Evolutionary conservation across 345 rosid genomes (phyloP), one percentile per base, ranked within the genome.

Genomic region (Citrus trifoliata): DNA sequence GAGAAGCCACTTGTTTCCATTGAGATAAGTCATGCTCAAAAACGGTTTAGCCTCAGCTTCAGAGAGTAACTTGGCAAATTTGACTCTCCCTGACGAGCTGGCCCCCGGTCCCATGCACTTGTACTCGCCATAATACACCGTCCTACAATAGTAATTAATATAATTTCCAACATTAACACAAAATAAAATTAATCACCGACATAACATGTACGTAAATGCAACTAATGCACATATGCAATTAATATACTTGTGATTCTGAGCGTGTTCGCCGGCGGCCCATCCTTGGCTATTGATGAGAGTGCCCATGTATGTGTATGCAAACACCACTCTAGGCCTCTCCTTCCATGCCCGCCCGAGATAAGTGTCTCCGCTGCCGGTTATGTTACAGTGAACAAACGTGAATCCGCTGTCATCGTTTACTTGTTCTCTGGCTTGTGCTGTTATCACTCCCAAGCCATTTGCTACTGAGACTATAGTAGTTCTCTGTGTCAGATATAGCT

Each of bases 381-480:
- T 5, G 68, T 80, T 79, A 68, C 83, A 82, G 24, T 86, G 76
- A n/a, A 88, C 82, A 18, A 89, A 87, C 1, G 85, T 35, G 59
- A 83, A 89, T 46, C 90, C 90, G 14, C 79, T 83, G 14, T 78
- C 78, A 5, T 82, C 83, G 2, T 22, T 53, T 3, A 2, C 9
- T 9, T 71, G 64, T 32, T 86, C 59, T 77, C 88, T 48, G 3
- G 78, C 84, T 16, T 89, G 89, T 16, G 90, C 92, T 8, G 92
- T 78, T 69, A 89, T 86, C 76, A 86, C 88, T 32, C 90, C 82
- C 8, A 84, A 40, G 6, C 76, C 86, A 0, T 80, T 28, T 35
- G 87, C 89, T 25, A 89, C 87, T 8, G 85, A 84, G 8, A 83
- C 76, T 37, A 89, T 73, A 5, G 81, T 83, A 2, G 87, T 76